Conservation (phyloP, 192 early-diverging fungal species). For the Umbelopsis sp. region DNA sequence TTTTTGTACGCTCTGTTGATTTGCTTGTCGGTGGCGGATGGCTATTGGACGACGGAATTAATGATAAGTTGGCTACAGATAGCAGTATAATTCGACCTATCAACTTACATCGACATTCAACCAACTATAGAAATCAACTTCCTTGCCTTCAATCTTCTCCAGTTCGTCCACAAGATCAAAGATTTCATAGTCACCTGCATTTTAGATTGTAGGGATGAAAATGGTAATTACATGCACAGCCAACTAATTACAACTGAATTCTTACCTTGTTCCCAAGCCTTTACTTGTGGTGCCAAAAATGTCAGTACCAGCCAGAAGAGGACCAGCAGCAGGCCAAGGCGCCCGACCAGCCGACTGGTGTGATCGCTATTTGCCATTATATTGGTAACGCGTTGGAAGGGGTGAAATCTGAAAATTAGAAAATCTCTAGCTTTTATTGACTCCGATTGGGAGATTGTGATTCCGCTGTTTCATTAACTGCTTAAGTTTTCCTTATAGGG, state of each 20-base stretch:
- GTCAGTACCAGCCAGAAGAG: conserved; percentile 23
- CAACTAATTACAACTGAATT: background rate
- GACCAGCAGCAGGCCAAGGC: conserved; percentile 7
- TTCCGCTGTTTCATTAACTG: too few relatives aligned
- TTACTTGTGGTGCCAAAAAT: conserved; percentile 26
- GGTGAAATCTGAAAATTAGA: too few relatives aligned
- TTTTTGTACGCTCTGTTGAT: conserved; percentile 71
- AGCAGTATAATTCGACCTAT: background rate
- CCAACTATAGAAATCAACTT: conserved; percentile 68
- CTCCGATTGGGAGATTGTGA: too few relatives aligned
- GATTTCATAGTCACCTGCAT: conserved; percentile 74
- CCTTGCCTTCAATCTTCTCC: conserved; percentile 57
- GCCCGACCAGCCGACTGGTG: background rate
- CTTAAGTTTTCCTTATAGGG: too few relatives aligned
- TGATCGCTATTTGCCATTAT: background rate
- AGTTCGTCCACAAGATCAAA: conserved; percentile 81
- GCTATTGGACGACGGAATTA: conserved; percentile 31
- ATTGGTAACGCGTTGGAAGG: background rate
- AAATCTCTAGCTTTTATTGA: too few relatives aligned
- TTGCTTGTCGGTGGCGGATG: conserved; percentile 53
- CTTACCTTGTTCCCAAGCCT: conserved; percentile 38
- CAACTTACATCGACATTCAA: conserved; percentile 36
- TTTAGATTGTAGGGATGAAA: background rate
- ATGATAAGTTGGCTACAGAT: background rate
- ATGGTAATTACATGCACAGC: background rate